phyloP scores from a whole-genome alignment of 495 filamentous ascomycete species.

The Xylaria nigripes region DNA sequence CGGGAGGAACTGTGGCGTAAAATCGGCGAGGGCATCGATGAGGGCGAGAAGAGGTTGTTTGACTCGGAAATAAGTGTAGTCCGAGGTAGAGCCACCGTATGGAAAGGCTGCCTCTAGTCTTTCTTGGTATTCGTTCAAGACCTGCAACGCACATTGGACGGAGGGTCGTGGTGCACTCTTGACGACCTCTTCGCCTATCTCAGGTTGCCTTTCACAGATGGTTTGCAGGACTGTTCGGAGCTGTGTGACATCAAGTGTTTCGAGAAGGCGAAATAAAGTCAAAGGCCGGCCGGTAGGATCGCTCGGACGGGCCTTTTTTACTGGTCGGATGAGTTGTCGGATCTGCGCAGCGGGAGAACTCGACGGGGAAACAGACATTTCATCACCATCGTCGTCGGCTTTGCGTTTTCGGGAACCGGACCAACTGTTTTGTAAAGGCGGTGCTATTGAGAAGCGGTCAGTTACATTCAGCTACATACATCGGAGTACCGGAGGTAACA shows the following conservation, averaged over 20 bases:
- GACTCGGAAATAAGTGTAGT: conserved; percentile 93
- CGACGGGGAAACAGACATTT: conserved; percentile 79
- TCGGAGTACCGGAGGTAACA: too few relatives aligned
- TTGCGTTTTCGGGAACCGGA: conserved; percentile 70
- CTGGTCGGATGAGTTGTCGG: conserved; percentile 53
- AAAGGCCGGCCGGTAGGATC: conserved; percentile 75
- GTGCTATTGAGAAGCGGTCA: conserved; percentile 37
- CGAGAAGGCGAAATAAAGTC: conserved; percentile 71
- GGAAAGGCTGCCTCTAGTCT: conserved; percentile 75
- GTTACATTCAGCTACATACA: too few relatives aligned
- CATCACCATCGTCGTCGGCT: conserved; percentile 77
- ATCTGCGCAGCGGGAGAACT: conserved; percentile 65
- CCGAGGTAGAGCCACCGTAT: conserved; percentile 73
- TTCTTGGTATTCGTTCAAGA: conserved; percentile 73
- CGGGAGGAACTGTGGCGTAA: conserved; percentile 89
- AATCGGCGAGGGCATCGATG: conserved; percentile 84
- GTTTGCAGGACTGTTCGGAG: conserved; percentile 73
- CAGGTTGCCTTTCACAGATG: conserved; percentile 82
- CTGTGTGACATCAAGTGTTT: conserved; percentile 79
- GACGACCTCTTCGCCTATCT: conserved; percentile 73
- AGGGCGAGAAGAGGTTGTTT: conserved; percentile 70
- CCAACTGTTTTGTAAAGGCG: conserved; percentile 43
- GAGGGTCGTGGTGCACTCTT: conserved; percentile 76
- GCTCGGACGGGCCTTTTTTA: conserved; percentile 51
- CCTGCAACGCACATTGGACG: conserved; percentile 66